Evolutionary conservation across 768 basidiomycete genomes (phyloP), one percentile per base, ranked within the genome.

Genomic region (Termitomyces sp.): DNA sequence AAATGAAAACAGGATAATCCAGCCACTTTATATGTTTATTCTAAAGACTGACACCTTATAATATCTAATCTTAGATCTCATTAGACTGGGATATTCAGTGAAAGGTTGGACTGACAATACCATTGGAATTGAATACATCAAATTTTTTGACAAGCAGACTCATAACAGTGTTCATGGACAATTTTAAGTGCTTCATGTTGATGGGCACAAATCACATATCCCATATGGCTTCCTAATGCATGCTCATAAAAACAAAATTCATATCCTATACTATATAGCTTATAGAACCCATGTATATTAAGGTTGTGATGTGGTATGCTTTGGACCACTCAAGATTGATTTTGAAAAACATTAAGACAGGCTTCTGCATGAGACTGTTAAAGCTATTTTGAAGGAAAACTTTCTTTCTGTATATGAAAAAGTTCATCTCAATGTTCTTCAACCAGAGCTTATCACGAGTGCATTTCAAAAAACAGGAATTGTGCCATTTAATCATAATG

Each of bases 231-330:
- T 79, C 40, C 65, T 81, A 20, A 52, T 71, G 13, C 76, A 68
- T 64, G 65, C 68, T 0, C 16, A 26, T 4, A 58, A 57, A 43
- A 62, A 76, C 62, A 76, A 78, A 56, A 79, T 81, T 51, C 33
- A 56, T 4, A 56, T 79, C n/a, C 62, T 73, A 12, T 70, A 69
- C 18, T 79, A 77, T 60, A 76, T 73, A 52, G 60, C 74, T 20
- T 74, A 77, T 50, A 72, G 71, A 55, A 78, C 75, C 0, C 74
- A 79, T 65, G 68, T 69, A 1, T 66, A 76, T 8, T 77, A 80
- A 63, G 76, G 77, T 16, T 73, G 79, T 34, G 76, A 79, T 64
- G 75, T 79, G 34, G 71, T 75, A 1, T 74, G 74, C 58, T 79
- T 79, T 62, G 69, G 66, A 30, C 30, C 7, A 7, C 30, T 30